Evolutionary conservation across 2,329 filamentous ascomycete genomes (phyloP), one percentile per base, ranked within the genome.

Genomic region (Dactylellina drechsleri): DNA sequence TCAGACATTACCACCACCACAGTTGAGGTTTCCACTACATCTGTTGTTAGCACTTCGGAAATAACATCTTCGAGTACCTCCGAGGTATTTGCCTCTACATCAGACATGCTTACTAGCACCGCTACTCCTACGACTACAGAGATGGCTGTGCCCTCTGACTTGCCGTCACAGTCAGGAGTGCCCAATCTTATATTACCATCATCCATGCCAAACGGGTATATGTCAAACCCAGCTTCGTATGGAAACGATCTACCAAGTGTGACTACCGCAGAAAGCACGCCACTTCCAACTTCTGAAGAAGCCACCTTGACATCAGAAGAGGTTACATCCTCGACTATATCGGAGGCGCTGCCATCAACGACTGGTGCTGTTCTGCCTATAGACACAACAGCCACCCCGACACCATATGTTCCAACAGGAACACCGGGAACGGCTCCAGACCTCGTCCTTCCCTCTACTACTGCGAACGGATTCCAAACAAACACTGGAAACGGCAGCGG

Each of bases 151-250:
- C n/a, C 49, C 2, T 20, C 49, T 2, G 31, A 36, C 6, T 36
- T 36, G 23, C 49, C n/a, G 5, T 18, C 43, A 7, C 49, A 20
- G 49, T 52, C 66, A 26, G 62, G 70, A 26, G 58, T 59, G 5
- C 71, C 71, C 20, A 64, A 75, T 58, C 20, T 75, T 1, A 13
- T 75, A 12, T 40, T 75, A 15, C 71, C 71, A 26, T 75, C 71
- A 23, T 75, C 71, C 18, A 56, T 59, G 7, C 53, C 53, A 20
- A 43, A 75, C 12, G 26, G 40, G 4, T 54, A 53, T 40, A 18
- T 58, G 10, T 64, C 70, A 52, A 13, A 61, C 16, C 62, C 70
- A n/a, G 31, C 3, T 36, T 61, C 40, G 40, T 47, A 54, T 36
- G 56, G 56, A 4, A 28, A 15, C 43, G 49, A 49, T 8, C 16